Evolutionary conservation across 768 basidiomycete genomes (phyloP), one percentile per base, ranked within the genome.

Genomic region (Boletus edulis): DNA sequence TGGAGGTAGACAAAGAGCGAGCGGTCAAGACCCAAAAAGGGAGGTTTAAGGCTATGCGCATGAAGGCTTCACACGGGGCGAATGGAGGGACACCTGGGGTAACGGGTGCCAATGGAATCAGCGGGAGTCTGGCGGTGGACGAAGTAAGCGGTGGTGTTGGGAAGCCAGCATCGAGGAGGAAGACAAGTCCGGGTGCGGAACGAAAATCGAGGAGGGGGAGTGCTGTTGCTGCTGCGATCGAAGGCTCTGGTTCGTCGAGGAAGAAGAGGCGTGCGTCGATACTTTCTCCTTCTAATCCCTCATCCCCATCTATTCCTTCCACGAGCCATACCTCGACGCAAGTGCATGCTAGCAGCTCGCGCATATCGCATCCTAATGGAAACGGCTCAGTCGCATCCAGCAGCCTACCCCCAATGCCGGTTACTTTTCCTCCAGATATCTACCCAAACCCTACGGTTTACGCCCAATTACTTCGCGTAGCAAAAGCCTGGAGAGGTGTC

Each of bases 401-500:
- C 42, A 57, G 50, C 56, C 57, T 66, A 20, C 58, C 58, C 5
- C 64, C 65, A 57, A 53, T 57, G 37, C 59, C 67, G 49, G 77
- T 85, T 52, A 76, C 80, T 45, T 68, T 69, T 22, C 68, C 67
- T 32, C 58, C 66, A 17, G 68, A 69, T 35, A 49, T 58, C 9
- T 70, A 70, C 29, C 60, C 67, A 5, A 63, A 69, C 15, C 67
- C 67, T 41, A 56, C 77, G 41, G 76, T 79, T 3, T 76, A 82
- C 11, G 72, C 75, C 35, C 78, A 74, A 38, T 76, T 89, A 3
- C 75, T 78, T n/a, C 72, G 74, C n/a, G 79, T 82, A 17, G 86
- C 87, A 12, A 76, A 79, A 20, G 71, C 77, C 17, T 90, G 86
- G 87, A 73, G 87, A 10, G 87, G 88, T 2, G 72, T 89, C 31